Conservation (phyloP, 805 yeast species). For the Ogataea zsoltii region DNA sequence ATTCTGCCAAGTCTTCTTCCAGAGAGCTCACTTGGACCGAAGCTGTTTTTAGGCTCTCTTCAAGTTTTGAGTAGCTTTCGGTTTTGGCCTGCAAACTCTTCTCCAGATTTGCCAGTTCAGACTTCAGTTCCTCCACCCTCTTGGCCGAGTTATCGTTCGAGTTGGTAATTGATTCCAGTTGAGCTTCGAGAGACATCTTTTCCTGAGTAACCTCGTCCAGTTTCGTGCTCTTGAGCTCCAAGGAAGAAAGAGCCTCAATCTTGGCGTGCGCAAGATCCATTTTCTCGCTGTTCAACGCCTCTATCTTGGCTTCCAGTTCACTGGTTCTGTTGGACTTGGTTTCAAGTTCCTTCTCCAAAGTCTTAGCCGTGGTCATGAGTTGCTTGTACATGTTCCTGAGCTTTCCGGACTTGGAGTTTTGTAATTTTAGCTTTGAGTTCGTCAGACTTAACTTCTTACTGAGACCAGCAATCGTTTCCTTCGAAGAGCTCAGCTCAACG, state of each 20-base stretch:
- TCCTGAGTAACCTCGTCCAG: constrained; percentile 16
- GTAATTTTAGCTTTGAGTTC: constrained; percentile 13
- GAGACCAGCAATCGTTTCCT: constrained; percentile 12
- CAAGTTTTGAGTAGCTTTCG: constrained; percentile 7
- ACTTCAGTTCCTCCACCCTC: constrained; percentile 19
- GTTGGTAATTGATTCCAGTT: constrained; percentile 4
- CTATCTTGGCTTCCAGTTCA: constrained; percentile 20
- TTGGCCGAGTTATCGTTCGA: constrained; percentile 6
- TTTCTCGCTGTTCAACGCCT: constrained; percentile 28
- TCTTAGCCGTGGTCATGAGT: constrained; percentile 22
- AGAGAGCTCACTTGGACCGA: constrained; percentile 14
- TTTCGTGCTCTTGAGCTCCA: constrained; percentile 27
- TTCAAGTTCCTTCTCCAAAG: constrained; percentile 17
- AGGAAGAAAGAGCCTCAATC: constrained; percentile 18
- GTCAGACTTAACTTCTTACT: constrained; percentile 13
- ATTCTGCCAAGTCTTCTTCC: constrained; percentile 13
- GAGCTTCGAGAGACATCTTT: constrained; percentile 9
- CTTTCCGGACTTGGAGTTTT: constrained; percentile 20
- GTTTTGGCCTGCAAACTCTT: constrained; percentile 17
- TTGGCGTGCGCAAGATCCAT: constrained; percentile 20
- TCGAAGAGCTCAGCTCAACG: constrained; percentile 21
- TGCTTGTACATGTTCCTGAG: constrained; percentile 20
- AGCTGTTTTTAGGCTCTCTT: constrained; percentile 11
- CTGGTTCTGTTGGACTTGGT: constrained; percentile 11
- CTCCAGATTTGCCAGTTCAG: constrained; percentile 11